A percentile compares a stretch with the other conserved stretches of the same genome.
Conservation (phyloP, 2,329 filamentous ascomycete species). For the Dactylella cylindrospora region DNA sequence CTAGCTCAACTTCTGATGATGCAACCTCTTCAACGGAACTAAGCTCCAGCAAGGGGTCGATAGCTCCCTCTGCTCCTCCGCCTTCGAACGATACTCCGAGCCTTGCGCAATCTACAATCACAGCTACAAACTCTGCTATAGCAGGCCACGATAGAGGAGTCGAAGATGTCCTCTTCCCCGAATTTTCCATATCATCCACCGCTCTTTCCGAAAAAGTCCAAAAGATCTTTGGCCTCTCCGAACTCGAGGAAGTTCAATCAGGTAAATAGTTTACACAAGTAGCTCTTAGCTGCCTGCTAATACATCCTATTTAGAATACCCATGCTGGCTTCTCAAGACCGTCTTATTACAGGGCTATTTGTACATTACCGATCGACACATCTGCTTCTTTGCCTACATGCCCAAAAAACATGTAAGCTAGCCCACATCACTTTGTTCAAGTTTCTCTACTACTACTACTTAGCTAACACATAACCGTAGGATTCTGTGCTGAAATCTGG, state of each 20-base stretch:
- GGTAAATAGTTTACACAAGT: conserved; percentile 55
- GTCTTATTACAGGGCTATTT: conserved; percentile 91
- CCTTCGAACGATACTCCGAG: conserved; percentile 40
- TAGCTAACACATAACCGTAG: conserved; percentile 55
- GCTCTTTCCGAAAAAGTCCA: conserved; percentile 69
- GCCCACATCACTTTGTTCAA: background rate
- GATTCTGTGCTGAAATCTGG: conserved; percentile 80
- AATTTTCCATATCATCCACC: conserved; percentile 40
- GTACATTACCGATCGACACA: conserved; percentile 89
- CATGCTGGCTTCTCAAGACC: conserved; percentile 89
- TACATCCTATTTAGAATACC: conserved; percentile 66
- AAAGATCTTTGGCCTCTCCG: conserved; percentile 82
- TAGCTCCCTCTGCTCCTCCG: conserved; percentile 42
- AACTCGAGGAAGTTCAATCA: conserved; percentile 79
- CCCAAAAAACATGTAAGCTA: conserved; percentile 77
- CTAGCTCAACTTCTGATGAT: conserved; percentile 29
- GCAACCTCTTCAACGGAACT: conserved; percentile 30
- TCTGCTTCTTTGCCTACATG: conserved; percentile 97
- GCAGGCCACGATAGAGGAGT: conserved; percentile 48
- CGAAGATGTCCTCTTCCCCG: conserved; percentile 40
- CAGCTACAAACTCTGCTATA: conserved; percentile 45
- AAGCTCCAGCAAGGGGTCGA: conserved; percentile 28
- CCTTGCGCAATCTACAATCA: conserved; percentile 34
- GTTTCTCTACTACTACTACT: conserved; percentile 20
- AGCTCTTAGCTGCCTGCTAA: conserved; percentile 7